phyloP scores from a whole-genome alignment of 2,329 filamentous ascomycete genomes.

The Ambrosiella beaveri region DNA sequence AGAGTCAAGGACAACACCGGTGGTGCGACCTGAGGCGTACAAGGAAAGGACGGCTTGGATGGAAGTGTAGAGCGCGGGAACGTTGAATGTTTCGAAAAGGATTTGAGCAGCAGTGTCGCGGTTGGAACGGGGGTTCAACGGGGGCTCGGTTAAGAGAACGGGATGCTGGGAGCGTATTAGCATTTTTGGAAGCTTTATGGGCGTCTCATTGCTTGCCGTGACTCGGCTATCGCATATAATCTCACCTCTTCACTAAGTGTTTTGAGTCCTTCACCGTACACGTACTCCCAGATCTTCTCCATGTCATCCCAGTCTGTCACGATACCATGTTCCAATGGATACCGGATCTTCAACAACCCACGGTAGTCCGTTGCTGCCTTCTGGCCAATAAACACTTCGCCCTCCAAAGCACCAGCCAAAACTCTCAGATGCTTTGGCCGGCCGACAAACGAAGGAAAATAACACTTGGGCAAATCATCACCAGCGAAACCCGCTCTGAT shows the following conservation, averaged over 20 bases:
- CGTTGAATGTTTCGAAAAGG: slow-evolving; percentile 97
- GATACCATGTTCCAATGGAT: slow-evolving; percentile 91
- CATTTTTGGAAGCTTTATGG: background rate
- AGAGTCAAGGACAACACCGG: slow-evolving; percentile 85
- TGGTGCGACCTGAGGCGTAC: slow-evolving; percentile 90
- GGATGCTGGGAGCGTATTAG: slow-evolving; percentile 46
- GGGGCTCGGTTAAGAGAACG: slow-evolving; percentile 87
- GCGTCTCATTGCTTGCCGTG: slow-evolving; percentile 14
- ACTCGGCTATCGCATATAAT: slow-evolving; percentile 13
- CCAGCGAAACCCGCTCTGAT: slow-evolving; percentile 95
- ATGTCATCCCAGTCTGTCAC: slow-evolving; percentile 99
- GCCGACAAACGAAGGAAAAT: slow-evolving; percentile 93
- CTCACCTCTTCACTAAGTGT: slow-evolving; percentile 84
- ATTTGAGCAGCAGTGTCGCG: slow-evolving; percentile 94
- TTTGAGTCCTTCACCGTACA: slow-evolving; percentile 90
- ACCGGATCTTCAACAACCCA: slow-evolving; percentile 85
- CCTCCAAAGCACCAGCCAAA: slow-evolving; percentile 88
- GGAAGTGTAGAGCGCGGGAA: slow-evolving; percentile 87
- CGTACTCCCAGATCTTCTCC: slow-evolving; percentile 98
- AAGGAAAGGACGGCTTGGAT: slow-evolving; percentile 93
- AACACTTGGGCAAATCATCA: slow-evolving; percentile 89
- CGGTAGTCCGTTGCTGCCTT: slow-evolving; percentile 74
- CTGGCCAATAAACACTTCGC: slow-evolving; percentile 91
- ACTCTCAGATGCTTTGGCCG: slow-evolving; percentile 89
- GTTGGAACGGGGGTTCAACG: slow-evolving; percentile 86